Evolutionary conservation across 495 filamentous ascomycete genomes (phyloP).

Genomic region (Penicillium waksmanii): DNA sequence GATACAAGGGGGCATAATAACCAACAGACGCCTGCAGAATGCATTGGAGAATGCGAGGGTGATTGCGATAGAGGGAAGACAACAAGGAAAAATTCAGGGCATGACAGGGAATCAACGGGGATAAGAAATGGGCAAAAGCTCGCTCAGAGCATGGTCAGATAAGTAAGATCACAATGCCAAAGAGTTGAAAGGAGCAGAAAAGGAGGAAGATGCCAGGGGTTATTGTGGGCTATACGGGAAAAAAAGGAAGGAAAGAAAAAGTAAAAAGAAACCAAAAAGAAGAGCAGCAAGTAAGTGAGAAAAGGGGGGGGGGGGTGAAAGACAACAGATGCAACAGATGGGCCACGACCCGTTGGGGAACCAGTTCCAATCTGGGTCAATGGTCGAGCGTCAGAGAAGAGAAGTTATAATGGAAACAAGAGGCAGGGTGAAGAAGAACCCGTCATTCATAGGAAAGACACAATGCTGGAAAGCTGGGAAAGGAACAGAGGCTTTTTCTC

Average conservation of each 20-base stretch:
- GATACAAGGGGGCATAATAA: constrained; percentile 41
- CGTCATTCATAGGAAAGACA: constrained; percentile 18
- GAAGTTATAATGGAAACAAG: constrained; percentile 20
- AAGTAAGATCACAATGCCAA: constrained; percentile 26
- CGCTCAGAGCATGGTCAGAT: constrained; percentile 41
- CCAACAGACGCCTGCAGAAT: constrained; percentile 54
- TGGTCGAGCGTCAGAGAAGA: constrained; percentile 16
- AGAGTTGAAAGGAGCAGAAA: constrained; percentile 7
- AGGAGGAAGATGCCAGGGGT: constrained; percentile 11
- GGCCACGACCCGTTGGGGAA: constrained; percentile 21
- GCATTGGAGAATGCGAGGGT: constrained; percentile 39
- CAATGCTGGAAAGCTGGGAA: constrained; percentile 27
- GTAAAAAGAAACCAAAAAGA: constrained; percentile 17
- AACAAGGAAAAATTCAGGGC: constrained; percentile 29
- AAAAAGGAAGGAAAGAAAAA: constrained; percentile 19
- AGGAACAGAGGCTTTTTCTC: constrained; percentile 31
- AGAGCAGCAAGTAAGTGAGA: constrained; percentile 22
- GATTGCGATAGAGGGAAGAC: constrained; percentile 33
- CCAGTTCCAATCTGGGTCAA: constrained; percentile 29
- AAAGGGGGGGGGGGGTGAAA: constrained; percentile 11
- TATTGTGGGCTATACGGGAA: constrained; percentile 11
- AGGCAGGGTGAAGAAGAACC: constrained; percentile 14
- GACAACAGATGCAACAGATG: constrained; percentile 29
- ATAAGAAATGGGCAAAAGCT: constrained; percentile 33
- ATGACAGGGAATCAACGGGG: constrained; percentile 32